phyloP scores from a whole-genome alignment of 768 basidiomycete species.

The Boletus sp. region DNA sequence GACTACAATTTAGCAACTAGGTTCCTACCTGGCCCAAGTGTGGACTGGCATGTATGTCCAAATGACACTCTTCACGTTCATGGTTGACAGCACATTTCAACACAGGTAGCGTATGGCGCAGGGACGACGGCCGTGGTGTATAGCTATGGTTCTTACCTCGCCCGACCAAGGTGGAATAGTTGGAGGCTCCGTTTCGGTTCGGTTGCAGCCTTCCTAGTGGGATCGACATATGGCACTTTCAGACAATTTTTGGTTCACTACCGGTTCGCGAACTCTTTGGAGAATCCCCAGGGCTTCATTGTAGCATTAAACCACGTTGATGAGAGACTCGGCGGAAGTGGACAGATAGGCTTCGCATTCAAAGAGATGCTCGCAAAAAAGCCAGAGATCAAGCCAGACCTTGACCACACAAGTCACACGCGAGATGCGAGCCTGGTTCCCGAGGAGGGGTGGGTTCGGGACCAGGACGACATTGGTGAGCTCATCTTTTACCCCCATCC shows the following conservation, averaged over 20 bases:
- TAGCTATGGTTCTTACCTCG: constrained; percentile 23
- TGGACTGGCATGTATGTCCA: constrained; percentile 38
- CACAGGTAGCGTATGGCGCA: constrained; percentile 20
- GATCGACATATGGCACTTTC: constrained; percentile 34
- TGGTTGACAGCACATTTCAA: constrained; percentile 1
- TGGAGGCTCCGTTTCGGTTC: constrained; percentile 26
- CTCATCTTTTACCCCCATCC: neutral
- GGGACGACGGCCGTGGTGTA: constrained; percentile 24
- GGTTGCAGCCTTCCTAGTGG: constrained; percentile 23
- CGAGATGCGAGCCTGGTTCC: constrained; percentile 4
- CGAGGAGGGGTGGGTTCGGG: constrained; percentile 18
- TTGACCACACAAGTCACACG: neutral
- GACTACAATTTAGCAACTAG: constrained; percentile 55
- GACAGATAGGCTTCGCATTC: constrained; percentile 26
- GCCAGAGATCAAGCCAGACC: constrained; percentile 6
- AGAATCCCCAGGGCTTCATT: constrained; percentile 30
- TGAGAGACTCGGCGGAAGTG: constrained; percentile 30
- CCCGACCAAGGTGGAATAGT: constrained; percentile 28
- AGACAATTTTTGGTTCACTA: constrained; percentile 28
- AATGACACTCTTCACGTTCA: neutral
- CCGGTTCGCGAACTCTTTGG: constrained; percentile 30
- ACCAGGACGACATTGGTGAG: constrained; percentile 14
- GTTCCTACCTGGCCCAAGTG: constrained; percentile 51
- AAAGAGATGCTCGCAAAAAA: constrained; percentile 21
- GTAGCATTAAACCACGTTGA: constrained; percentile 31